These are phyloP conservation scores for Dendrobium nobile DNA, from an alignment of 106 monocot species.

Conservation along the genomic window DNA sequence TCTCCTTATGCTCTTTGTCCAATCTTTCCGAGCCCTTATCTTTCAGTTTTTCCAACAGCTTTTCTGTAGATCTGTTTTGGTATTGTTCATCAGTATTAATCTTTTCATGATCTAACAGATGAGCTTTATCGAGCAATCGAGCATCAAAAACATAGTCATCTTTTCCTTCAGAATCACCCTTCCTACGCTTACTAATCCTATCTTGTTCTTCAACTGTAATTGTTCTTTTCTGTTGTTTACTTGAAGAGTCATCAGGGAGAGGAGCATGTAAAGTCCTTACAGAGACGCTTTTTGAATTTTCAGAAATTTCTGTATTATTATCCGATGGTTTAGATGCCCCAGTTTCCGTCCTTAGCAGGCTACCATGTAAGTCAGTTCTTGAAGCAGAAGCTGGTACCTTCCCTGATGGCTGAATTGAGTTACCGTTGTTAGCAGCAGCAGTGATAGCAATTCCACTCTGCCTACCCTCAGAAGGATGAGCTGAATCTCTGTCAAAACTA, in stretches of 20 bases:
- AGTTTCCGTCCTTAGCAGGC: conserved; percentile 23
- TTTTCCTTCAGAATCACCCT: conserved; percentile 59
- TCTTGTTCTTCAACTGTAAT: conserved; percentile 63
- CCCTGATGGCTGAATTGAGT: conserved; percentile 14
- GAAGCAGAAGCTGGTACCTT: conserved; percentile 23
- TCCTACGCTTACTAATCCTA: conserved; percentile 63
- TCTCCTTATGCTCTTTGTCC: conserved; percentile 70
- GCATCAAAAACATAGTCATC: conserved; percentile 26
- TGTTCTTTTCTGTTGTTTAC: conserved; percentile 55
- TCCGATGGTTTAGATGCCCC: conserved; percentile 16
- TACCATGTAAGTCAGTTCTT: conserved; percentile 23
- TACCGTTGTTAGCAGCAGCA: conserved; percentile 30
- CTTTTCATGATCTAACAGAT: conserved; percentile 49
- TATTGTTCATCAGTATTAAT: conserved; percentile 39
- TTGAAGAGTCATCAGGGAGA: conserved; percentile 25
- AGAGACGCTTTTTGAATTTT: conserved; percentile 15
- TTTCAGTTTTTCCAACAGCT: conserved; percentile 43
- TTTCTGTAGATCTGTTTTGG: conserved; percentile 32
- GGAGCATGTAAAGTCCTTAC: conserved; percentile 19
- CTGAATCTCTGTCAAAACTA: conserved; percentile 29
- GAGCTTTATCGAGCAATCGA: conserved; percentile 24
- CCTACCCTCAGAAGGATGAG: conserved; percentile 36
- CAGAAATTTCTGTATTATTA: conserved; percentile 30
- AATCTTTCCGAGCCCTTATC: conserved; percentile 56
- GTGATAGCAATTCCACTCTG: conserved; percentile 15